phyloP scores from a whole-genome alignment of 176 grass and related monocot genomes.

The Canna indica region DNA sequence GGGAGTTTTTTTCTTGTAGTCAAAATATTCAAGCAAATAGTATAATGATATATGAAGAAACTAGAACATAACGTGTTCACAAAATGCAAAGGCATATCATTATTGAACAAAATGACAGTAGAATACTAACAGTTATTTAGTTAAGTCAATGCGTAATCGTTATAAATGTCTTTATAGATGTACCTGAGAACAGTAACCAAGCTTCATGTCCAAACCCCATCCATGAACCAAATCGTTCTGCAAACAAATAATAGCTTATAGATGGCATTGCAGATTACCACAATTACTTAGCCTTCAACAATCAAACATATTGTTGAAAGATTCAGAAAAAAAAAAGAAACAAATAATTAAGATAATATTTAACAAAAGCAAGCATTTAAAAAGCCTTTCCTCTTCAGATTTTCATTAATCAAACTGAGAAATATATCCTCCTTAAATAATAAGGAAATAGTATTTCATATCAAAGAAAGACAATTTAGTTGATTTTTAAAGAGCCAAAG shows the following conservation, averaged over 20 bases:
- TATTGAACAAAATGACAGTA: background rate
- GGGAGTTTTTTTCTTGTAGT: background rate
- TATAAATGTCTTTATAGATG: slow-evolving; percentile 7
- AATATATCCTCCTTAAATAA: background rate
- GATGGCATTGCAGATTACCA: background rate
- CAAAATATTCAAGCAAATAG: background rate
- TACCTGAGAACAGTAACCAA: slow-evolving; percentile 96
- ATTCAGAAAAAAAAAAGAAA: background rate
- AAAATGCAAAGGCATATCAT: background rate
- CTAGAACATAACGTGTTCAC: background rate
- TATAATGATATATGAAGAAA: background rate
- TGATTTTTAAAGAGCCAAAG: too few relatives aligned
- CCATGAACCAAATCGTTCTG: slow-evolving; percentile 98
- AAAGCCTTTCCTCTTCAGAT: background rate
- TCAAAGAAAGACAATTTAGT: too few relatives aligned
- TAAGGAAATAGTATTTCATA: too few relatives aligned
- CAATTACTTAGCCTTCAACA: background rate
- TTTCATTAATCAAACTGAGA: background rate
- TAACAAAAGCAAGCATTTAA: background rate
- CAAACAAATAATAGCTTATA: slow-evolving; percentile 14
- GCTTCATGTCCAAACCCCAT: slow-evolving; percentile 98
- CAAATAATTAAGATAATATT: background rate
- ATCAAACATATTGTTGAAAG: background rate
- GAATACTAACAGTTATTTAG: background rate
- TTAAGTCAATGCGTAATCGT: background rate